Evolutionary conservation across 805 yeast genomes (phyloP).

Genomic region (Wickerhamiella bombiphila): DNA sequence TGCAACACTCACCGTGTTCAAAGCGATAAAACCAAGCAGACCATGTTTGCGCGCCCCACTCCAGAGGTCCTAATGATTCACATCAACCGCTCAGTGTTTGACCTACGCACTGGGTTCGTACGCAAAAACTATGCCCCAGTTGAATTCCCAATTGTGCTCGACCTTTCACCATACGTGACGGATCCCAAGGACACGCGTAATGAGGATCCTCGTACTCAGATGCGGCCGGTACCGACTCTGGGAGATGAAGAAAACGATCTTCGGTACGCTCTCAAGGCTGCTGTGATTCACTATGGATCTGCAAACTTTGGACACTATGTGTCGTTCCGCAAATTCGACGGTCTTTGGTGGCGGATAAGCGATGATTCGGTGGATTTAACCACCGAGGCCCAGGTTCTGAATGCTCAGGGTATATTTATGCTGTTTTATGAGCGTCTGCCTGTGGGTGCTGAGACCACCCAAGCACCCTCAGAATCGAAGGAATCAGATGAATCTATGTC

Average conservation of each 20-base stretch:
- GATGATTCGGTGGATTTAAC: slow-evolving; percentile 79
- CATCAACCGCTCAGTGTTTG: slow-evolving; percentile 86
- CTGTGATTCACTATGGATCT: slow-evolving; percentile 85
- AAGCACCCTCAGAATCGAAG: too few relatives aligned
- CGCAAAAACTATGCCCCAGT: slow-evolving; percentile 75
- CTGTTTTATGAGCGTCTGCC: slow-evolving; percentile 55
- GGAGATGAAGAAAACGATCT: slow-evolving; percentile 5
- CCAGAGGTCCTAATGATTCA: slow-evolving; percentile 55
- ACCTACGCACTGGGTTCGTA: slow-evolving; percentile 67
- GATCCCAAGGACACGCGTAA: slow-evolving; percentile 49
- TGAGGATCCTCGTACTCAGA: slow-evolving; percentile 63
- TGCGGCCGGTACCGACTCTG: slow-evolving; percentile 39
- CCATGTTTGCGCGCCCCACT: slow-evolving; percentile 63
- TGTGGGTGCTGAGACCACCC: too few relatives aligned
- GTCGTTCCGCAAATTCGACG: slow-evolving; percentile 66
- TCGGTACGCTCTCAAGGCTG: slow-evolving; percentile 70
- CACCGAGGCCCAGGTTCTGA: slow-evolving; percentile 63
- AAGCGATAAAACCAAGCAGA: slow-evolving; percentile 73
- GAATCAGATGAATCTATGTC: too few relatives aligned
- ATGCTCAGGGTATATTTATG: slow-evolving; percentile 83
- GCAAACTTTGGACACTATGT: slow-evolving; percentile 97
- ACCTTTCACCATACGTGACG: slow-evolving; percentile 56
- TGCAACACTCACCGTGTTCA: slow-evolving; percentile 61
- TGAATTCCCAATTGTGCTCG: slow-evolving; percentile 54
- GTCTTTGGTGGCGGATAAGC: slow-evolving; percentile 89